A percentile compares a stretch with the other conserved stretches of the same genome.
Conservation (phyloP, 768 basidiomycete species). For the Rossbeevera mucosa region DNA sequence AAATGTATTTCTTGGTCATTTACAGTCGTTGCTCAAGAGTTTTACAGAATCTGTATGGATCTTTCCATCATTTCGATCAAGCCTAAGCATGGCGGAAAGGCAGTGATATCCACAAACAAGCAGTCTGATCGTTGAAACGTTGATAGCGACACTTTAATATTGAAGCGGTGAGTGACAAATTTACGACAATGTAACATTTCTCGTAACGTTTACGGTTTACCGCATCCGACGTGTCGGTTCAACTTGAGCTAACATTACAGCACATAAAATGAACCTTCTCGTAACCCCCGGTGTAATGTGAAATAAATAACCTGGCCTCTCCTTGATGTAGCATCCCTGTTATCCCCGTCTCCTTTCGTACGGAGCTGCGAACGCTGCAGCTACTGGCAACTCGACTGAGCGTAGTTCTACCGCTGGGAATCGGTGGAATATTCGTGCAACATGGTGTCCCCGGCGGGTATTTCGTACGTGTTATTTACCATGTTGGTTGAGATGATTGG, state of each 20-base stretch:
- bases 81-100: background rate
- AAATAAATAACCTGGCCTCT: constrained; percentile 10
- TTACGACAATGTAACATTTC: constrained; percentile 1
- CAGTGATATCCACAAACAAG: background rate
- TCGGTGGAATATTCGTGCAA: constrained; percentile 8
- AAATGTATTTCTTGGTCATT: too few species aligned
- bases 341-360: constrained; percentile 6
- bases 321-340: background rate
- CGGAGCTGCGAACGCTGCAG: background rate
- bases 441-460: constrained; percentile 20
- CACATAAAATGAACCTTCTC: constrained; percentile 21
- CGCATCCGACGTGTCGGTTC: background rate
- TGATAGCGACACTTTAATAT: background rate
- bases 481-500: background rate
- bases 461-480: constrained; percentile 16
- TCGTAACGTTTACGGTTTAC: constrained; percentile 11
- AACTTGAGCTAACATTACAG: constrained; percentile 17
- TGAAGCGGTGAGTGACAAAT: background rate
- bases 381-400: constrained; percentile 6
- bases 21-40: too few species aligned
- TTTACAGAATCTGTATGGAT: too few species aligned
- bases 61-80: background rate
- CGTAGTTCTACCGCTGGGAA: background rate
- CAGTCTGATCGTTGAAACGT: background rate
- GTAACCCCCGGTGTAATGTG: constrained; percentile 3